phyloP scores from a whole-genome alignment of 352 stramenopile species.

The Phytopythium helicoides region DNA sequence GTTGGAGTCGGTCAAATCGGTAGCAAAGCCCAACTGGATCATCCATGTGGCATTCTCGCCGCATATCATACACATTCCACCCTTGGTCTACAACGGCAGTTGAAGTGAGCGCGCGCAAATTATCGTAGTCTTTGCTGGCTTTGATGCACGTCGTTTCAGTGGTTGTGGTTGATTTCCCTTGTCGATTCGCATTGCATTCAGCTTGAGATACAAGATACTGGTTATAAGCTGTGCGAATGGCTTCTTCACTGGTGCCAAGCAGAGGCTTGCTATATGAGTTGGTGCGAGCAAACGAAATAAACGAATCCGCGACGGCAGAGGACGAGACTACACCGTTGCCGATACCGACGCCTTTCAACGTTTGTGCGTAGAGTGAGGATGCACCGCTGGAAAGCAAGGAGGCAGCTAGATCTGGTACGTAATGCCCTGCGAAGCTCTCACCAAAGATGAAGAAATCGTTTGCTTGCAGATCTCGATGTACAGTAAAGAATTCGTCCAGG shows the following conservation, averaged over 20 bases:
- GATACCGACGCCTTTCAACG: conserved; percentile 83
- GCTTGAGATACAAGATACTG: conserved; percentile 17
- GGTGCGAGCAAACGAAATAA: conserved; percentile 40
- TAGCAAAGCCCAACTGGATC: conserved; percentile 64
- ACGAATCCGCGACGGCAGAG: conserved; percentile 39
- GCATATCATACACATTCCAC: conserved; percentile 73
- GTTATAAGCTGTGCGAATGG: conserved; percentile 8
- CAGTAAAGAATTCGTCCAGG: conserved; percentile 50
- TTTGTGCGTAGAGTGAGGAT: conserved; percentile 16
- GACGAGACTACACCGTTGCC: conserved; percentile 76
- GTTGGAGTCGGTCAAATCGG: conserved; percentile 50
- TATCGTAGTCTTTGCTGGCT: conserved; percentile 11
- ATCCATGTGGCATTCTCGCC: conserved; percentile 41
- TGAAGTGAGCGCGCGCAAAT: conserved; percentile 14
- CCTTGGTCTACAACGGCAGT: conserved; percentile 14
- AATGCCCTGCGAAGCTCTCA: conserved; percentile 95
- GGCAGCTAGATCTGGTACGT: conserved; percentile 89
- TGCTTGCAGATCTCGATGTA: conserved; percentile 28
- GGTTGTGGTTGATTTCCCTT: conserved; percentile 6
- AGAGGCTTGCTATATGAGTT: conserved; percentile 48
- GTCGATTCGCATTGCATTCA: conserved; percentile 7
- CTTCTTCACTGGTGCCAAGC: conserved; percentile 14
- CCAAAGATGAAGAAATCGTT: conserved; percentile 93
- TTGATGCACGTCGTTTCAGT: conserved; percentile 15
- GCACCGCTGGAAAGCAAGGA: conserved; percentile 54